A percentile compares a stretch with the other conserved stretches of the same genome.
phyloP scores from a whole-genome alignment of 768 basidiomycete genomes.

The Lentinula sp. region DNA sequence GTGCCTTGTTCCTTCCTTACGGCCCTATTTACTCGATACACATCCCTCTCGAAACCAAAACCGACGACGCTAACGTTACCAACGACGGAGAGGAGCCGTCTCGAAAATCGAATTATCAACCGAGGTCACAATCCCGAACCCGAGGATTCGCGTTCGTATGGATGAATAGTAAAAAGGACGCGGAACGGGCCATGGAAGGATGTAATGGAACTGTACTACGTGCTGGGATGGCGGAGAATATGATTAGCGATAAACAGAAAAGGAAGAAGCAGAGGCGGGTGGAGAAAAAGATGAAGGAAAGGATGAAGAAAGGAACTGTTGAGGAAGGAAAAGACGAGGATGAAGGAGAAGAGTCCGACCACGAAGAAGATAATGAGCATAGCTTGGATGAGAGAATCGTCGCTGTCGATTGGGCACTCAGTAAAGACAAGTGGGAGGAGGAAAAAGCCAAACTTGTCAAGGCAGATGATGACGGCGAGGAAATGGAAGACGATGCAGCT shows the following conservation, averaged over 20 bases:
- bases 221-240: slow-evolving; percentile 51
- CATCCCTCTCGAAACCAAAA: slow-evolving; percentile 49
- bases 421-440: slow-evolving; percentile 89
- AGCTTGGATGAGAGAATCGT: slow-evolving; percentile 52
- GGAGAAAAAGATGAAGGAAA: slow-evolving; percentile 40
- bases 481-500: slow-evolving; percentile 26
- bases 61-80: slow-evolving; percentile 18
- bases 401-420: slow-evolving; percentile 95
- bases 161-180: slow-evolving; percentile 84
- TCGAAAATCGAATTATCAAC: not conserved
- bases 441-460: slow-evolving; percentile 54
- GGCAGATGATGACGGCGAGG: slow-evolving; percentile 28
- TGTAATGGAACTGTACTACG: slow-evolving; percentile 73
- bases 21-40: slow-evolving; percentile 85
- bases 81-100: not conserved
- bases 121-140: slow-evolving; percentile 30
- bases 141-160: slow-evolving; percentile 95
- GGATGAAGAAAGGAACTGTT: slow-evolving; percentile 23
- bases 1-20: slow-evolving; percentile 79
- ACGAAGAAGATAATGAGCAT: slow-evolving; percentile 25
- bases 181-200: slow-evolving; percentile 71
- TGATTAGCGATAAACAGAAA: slow-evolving; percentile 62
- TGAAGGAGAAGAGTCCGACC: slow-evolving; percentile 35
- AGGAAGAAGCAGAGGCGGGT: slow-evolving; percentile 56
- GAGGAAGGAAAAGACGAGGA: slow-evolving; percentile 32